Evolutionary conservation across 352 stramenopile species (phyloP).

Genomic region (Aphanomyces astaci): DNA sequence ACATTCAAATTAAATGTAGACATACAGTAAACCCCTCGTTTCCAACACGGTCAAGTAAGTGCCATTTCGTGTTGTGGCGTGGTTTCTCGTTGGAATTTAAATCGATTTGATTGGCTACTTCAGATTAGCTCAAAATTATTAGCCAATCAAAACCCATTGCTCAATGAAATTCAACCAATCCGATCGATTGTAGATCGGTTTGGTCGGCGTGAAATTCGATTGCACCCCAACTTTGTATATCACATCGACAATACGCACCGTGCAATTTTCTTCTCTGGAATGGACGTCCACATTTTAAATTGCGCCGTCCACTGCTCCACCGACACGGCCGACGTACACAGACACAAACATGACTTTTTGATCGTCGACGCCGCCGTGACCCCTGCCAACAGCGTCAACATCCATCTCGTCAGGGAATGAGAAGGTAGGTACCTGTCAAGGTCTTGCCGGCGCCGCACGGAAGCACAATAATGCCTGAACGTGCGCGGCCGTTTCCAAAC

Average conservation of each 20-base stretch:
- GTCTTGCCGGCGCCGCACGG: slow-evolving; percentile 93
- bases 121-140: no score
- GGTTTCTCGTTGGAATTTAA: no score
- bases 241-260: slow-evolving; percentile 23
- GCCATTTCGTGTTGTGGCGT: no score
- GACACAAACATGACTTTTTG: slow-evolving; percentile 96
- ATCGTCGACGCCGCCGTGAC: slow-evolving; percentile 95
- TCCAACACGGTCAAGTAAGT: no score
- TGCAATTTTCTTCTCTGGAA: slow-evolving; percentile 77
- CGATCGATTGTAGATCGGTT: no score
- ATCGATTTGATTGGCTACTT: no score
- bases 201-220: no score
- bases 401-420: slow-evolving; percentile 34
- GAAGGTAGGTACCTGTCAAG: slow-evolving; percentile 32
- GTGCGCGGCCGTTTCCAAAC: slow-evolving; percentile 98
- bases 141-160: no score
- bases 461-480: slow-evolving; percentile 99
- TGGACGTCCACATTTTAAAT: slow-evolving; percentile 98
- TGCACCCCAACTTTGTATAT: no score
- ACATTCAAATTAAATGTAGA: no score
- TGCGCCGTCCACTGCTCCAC: slow-evolving; percentile 98
- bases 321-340: slow-evolving; percentile 96
- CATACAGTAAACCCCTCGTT: no score
- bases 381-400: slow-evolving; percentile 59
- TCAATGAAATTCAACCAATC: no score